Evolutionary conservation across 768 basidiomycete species (phyloP).

Genomic region (Amanita rimosa): DNA sequence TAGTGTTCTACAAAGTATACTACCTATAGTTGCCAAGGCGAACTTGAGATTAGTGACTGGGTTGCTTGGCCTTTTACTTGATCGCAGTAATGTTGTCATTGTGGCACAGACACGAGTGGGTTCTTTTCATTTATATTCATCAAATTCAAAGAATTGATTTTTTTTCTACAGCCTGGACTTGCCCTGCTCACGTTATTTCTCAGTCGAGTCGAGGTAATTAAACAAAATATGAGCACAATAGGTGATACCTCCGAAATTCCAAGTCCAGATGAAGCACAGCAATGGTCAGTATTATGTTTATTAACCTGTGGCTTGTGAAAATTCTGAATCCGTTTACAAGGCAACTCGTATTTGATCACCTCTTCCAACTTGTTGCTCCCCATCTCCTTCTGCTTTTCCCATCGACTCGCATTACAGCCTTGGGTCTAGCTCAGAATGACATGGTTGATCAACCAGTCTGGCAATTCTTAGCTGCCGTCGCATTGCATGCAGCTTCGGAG

Average conservation of each 20-base stretch:
- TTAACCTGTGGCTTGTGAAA: not conserved
- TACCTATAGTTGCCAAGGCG: constrained; percentile 71
- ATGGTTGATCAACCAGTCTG: constrained; percentile 85
- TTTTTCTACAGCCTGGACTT: constrained; percentile 68
- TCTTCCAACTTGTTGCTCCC: constrained; percentile 72
- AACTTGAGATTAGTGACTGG: constrained; percentile 78
- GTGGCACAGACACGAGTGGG: constrained; percentile 77
- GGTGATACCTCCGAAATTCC: constrained; percentile 45
- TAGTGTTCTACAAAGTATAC: constrained; percentile 77
- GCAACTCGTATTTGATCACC: constrained; percentile 80
- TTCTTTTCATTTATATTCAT: constrained; percentile 5
- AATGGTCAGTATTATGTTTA: constrained; percentile 35
- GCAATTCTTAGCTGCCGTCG: constrained; percentile 87
- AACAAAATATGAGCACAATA: constrained; percentile 49
- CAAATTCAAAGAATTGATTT: constrained; percentile 6
- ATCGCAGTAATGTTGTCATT: constrained; percentile 61
- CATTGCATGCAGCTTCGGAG: constrained; percentile 70
- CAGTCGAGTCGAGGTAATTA: constrained; percentile 87
- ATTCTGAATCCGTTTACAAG: constrained; percentile 26
- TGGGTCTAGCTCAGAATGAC: constrained; percentile 36
- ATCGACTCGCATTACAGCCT: constrained; percentile 58
- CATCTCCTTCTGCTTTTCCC: constrained; percentile 81
- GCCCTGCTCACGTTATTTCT: constrained; percentile 86
- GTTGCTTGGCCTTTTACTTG: constrained; percentile 71
- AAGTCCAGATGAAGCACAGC: constrained; percentile 63